Base-by-base conservation (phyloP, 2,329 filamentous ascomycete species). In the Exophiala phaeomuriformis region DNA sequence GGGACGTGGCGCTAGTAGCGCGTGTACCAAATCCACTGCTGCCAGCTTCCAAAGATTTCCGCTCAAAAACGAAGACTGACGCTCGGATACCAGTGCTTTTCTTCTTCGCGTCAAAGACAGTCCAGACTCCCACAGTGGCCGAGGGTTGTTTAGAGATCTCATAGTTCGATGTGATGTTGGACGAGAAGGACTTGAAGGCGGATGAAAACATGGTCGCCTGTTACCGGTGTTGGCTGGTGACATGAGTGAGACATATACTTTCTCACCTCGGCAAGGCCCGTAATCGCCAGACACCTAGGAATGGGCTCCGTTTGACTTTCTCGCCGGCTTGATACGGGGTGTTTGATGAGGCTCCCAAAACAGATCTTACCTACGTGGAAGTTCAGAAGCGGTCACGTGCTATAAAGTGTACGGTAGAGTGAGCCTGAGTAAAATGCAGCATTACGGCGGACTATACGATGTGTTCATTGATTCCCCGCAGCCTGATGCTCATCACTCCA, bases 41-140 rank as follows among this genome's bases (percentile, higher is more conserved):
- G 6, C 81, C 74, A 36, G 59, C 51, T 53, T 96, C 90, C 51
- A 98, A 75, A 0, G 82, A 81, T 72, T 94, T 95, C 68, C 83
- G 85, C 61, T 98, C 93, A 68, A 97, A 96, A 61, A 97, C 84
- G 65, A 97, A 98, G 62, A 97, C 84, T 10, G 90, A 96, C 51
- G 85, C 93, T 5, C 84, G 71, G 69, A 93, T 95, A 61, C 88
- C 88, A 0, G 90, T 95, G 31, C 86, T 89, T 73, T 96, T 97
- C 74, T 94, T 94, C 76, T 95, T 97, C 55, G 88, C 90, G 73
- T 96, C 90, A 77, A 91, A 91, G 65, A 98, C 93, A 75, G 90
- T 95, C 93, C 93, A 98, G 54, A 90, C 88, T 12, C 93, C 93
- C 10, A 90, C 88, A 49, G 82, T 82, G 48, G 89, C 86, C n/a